Evolutionary conservation across 2,329 filamentous ascomycete genomes (phyloP).

Genomic region (Leptosphaerulina australis): DNA sequence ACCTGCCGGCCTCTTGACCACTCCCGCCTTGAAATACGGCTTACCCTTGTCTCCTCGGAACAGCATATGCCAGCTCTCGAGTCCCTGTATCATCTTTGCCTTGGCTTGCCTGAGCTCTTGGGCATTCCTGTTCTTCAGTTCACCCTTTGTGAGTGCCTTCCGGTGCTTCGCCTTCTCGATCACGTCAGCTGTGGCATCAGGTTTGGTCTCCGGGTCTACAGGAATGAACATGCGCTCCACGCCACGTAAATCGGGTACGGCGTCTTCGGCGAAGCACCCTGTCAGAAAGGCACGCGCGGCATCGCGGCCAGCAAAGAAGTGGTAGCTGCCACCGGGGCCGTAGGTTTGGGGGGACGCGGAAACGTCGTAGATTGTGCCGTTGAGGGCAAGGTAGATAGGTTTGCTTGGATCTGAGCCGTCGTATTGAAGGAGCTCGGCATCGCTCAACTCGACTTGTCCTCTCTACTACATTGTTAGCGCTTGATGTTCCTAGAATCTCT

Average conservation of each 20-base stretch:
- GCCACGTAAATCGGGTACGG: slow-evolving; percentile 81
- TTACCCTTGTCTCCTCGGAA: slow-evolving; percentile 71
- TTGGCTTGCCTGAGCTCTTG: slow-evolving; percentile 70
- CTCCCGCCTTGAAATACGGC: slow-evolving; percentile 82
- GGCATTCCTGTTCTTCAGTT: slow-evolving; percentile 60
- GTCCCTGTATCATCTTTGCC: slow-evolving; percentile 67
- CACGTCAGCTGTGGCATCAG: slow-evolving; percentile 28
- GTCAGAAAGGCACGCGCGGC: slow-evolving; percentile 89
- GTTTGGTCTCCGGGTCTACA: slow-evolving; percentile 62
- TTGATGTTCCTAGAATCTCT: too few species aligned
- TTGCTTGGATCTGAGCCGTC: slow-evolving; percentile 76
- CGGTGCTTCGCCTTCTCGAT: slow-evolving; percentile 36
- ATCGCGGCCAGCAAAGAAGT: slow-evolving; percentile 84
- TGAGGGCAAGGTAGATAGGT: slow-evolving; percentile 89
- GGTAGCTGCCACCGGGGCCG: slow-evolving; percentile 80
- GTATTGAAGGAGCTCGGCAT: slow-evolving; percentile 72
- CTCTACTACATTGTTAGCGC: slow-evolving; percentile 37
- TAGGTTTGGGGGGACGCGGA: slow-evolving; percentile 60
- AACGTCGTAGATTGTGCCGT: slow-evolving; percentile 86
- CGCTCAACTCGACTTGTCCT: slow-evolving; percentile 73
- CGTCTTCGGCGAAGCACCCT: slow-evolving; percentile 87
- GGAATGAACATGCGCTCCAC: slow-evolving; percentile 83
- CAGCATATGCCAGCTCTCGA: slow-evolving; percentile 83
- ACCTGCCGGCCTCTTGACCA: slow-evolving; percentile 67
- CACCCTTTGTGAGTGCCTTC: slow-evolving; percentile 31